Conservation (phyloP, 2,329 filamentous ascomycete genomes). For the Tolypocladium cylindrosporum region DNA sequence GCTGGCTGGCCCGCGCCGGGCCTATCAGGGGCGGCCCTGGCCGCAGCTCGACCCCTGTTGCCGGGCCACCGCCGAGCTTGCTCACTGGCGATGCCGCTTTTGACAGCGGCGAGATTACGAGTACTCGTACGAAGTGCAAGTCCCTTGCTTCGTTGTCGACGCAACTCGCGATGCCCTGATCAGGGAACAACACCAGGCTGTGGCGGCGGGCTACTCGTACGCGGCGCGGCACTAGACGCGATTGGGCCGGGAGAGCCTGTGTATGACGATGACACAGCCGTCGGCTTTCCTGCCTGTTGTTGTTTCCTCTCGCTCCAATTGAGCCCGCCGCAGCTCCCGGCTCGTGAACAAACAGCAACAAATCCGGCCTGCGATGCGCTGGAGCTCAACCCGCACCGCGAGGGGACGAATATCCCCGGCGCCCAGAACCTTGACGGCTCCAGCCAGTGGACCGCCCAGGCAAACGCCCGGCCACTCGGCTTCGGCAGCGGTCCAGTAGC, state of each 20-base stretch:
- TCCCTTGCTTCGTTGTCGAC: too few relatives aligned
- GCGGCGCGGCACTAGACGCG: not conserved
- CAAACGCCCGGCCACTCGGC: not conserved
- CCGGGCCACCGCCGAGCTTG: not conserved
- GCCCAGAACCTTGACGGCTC: not conserved
- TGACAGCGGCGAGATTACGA: not conserved
- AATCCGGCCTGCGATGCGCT: not conserved
- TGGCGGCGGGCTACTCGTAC: too few relatives aligned
- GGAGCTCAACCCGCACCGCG: not conserved
- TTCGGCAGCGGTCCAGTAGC: not conserved
- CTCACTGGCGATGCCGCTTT: not conserved
- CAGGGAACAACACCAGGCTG: not conserved
- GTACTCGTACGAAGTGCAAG: not conserved
- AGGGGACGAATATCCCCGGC: not conserved
- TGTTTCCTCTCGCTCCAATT: too few relatives aligned
- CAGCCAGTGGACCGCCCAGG: not conserved
- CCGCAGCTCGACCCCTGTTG: not conserved
- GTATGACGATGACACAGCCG: not conserved
- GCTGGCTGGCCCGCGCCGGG: not conserved
- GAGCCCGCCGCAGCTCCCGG: too few relatives aligned
- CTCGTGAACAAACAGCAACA: too few relatives aligned
- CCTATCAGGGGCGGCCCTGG: not conserved
- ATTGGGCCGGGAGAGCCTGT: not conserved
- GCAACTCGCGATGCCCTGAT: not conserved
- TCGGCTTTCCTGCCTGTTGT: not conserved